Evolutionary conservation across 768 basidiomycete species (phyloP).

Genomic region (Boletales sp.): DNA sequence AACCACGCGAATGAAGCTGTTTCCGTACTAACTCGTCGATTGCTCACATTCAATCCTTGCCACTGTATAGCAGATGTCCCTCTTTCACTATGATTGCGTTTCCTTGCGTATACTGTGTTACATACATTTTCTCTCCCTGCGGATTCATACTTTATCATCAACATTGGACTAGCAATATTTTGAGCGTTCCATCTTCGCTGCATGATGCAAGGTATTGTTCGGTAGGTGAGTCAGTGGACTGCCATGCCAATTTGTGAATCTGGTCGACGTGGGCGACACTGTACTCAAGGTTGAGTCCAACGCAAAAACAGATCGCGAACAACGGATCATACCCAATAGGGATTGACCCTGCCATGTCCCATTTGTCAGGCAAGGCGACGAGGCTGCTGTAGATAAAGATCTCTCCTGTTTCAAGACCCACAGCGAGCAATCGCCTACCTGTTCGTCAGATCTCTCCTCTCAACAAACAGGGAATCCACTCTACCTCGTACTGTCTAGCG

Average conservation of each 20-base stretch:
- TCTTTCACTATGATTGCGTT: slow-evolving; percentile 13
- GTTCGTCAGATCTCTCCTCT: slow-evolving; percentile 1
- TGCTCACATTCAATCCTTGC: slow-evolving; percentile 39
- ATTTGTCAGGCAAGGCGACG: slow-evolving; percentile 32
- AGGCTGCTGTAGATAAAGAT: slow-evolving; percentile 58
- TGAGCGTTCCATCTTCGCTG: slow-evolving; percentile 90
- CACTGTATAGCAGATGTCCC: slow-evolving; percentile 65
- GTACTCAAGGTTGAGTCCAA: not conserved
- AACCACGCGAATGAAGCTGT: slow-evolving; percentile 46
- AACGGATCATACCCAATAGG: slow-evolving; percentile 44
- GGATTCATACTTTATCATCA: slow-evolving; percentile 42
- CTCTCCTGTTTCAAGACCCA: slow-evolving; percentile 82
- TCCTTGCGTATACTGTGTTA: slow-evolving; percentile 26
- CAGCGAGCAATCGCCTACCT: slow-evolving; percentile 57
- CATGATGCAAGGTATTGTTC: slow-evolving; percentile 70
- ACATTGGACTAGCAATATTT: slow-evolving; percentile 63
- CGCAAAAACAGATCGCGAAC: slow-evolving; percentile 1
- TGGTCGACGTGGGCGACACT: slow-evolving; percentile 77
- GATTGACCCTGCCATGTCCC: slow-evolving; percentile 46
- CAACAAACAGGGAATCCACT: slow-evolving; percentile 8
- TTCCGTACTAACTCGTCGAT: slow-evolving; percentile 46
- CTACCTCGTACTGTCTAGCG: slow-evolving; percentile 40
- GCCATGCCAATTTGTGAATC: slow-evolving; percentile 81
- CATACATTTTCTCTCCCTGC: slow-evolving; percentile 21
- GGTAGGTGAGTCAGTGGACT: slow-evolving; percentile 38